Evolutionary conservation across 1,284 basidiomycete species (phyloP).

Genomic region (Ustilago tritici): DNA sequence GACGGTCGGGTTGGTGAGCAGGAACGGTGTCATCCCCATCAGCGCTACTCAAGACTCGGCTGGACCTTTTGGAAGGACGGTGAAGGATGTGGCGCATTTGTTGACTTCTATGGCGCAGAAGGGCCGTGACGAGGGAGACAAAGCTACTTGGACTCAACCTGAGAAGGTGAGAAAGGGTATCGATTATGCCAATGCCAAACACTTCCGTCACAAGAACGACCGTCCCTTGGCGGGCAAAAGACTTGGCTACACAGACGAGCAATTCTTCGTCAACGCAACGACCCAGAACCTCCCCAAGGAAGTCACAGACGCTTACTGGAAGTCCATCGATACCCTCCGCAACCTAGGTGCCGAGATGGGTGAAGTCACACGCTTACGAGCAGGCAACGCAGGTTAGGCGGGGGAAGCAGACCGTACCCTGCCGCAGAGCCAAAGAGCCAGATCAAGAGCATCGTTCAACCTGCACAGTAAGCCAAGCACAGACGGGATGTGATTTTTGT

Average conservation of each 20-base stretch:
- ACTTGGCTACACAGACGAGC: conserved; percentile 25
- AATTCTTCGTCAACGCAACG: conserved; percentile 35
- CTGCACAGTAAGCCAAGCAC: neutral
- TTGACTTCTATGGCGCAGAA: conserved; percentile 44
- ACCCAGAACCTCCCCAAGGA: conserved; percentile 28
- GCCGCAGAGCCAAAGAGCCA: conserved; percentile 77
- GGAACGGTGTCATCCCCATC: conserved; percentile 45
- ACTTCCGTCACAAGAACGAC: conserved; percentile 14
- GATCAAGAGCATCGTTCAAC: conserved; percentile 72
- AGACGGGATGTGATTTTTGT: neutral
- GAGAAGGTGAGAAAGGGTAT: conserved; percentile 21
- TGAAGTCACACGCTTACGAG: conserved; percentile 75
- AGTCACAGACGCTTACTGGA: conserved; percentile 17
- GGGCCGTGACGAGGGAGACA: conserved; percentile 35
- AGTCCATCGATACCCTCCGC: conserved; percentile 22
- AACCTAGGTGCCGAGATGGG: conserved; percentile 32
- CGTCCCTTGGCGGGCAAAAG: conserved; percentile 16
- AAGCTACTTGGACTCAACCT: conserved; percentile 37
- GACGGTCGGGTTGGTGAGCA: conserved; percentile 44
- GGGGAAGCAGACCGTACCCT: conserved; percentile 73
- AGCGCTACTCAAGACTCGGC: conserved; percentile 44
- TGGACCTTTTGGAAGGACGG: conserved; percentile 39
- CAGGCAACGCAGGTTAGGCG: conserved; percentile 76
- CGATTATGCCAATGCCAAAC: conserved; percentile 24
- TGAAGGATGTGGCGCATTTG: conserved; percentile 46